phyloP scores from a whole-genome alignment of 2,329 filamentous ascomycete species.

The Colletotrichum phormii region DNA sequence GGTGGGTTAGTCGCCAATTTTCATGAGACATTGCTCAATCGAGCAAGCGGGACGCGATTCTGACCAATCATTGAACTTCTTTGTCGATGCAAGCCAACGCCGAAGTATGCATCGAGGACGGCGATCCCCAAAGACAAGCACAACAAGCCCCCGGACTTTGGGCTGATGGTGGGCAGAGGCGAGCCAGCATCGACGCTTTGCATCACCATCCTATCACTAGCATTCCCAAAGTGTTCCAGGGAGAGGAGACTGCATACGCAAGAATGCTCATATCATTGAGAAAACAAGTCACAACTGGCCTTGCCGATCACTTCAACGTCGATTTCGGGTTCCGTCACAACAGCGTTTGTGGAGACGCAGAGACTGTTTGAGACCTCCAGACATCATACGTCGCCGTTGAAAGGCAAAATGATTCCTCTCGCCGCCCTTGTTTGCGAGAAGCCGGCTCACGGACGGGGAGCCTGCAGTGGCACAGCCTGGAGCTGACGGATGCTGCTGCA shows the following conservation, averaged over 20 bases:
- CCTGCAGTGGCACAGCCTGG: slow-evolving; percentile 16
- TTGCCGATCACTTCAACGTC: slow-evolving; percentile 15
- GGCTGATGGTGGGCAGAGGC: not conserved
- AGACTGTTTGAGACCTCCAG: slow-evolving; percentile 4
- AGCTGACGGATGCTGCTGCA: slow-evolving; percentile 17
- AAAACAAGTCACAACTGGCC: not conserved
- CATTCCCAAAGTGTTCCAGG: not conserved
- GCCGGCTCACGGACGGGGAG: slow-evolving; percentile 19
- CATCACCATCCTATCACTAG: slow-evolving; percentile 21
- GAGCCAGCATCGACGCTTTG: slow-evolving; percentile 24
- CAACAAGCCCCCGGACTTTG: slow-evolving; percentile 11
- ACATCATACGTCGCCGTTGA: slow-evolving; percentile 20
- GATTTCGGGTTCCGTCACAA: slow-evolving; percentile 13
- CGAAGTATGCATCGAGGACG: slow-evolving; percentile 33
- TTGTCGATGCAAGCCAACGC: slow-evolving; percentile 8
- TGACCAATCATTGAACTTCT: slow-evolving; percentile 17
- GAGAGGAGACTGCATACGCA: not conserved
- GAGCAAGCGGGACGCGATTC: not conserved
- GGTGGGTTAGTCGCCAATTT: not conserved
- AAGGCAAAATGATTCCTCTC: not conserved
- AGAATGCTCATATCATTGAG: slow-evolving; percentile 4
- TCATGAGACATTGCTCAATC: slow-evolving; percentile 29
- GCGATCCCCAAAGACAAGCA: slow-evolving; percentile 29
- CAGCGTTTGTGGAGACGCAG: slow-evolving; percentile 15
- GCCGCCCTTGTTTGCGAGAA: not conserved